phyloP scores from a whole-genome alignment of 768 basidiomycete species.

The Russula griseocarnosa region DNA sequence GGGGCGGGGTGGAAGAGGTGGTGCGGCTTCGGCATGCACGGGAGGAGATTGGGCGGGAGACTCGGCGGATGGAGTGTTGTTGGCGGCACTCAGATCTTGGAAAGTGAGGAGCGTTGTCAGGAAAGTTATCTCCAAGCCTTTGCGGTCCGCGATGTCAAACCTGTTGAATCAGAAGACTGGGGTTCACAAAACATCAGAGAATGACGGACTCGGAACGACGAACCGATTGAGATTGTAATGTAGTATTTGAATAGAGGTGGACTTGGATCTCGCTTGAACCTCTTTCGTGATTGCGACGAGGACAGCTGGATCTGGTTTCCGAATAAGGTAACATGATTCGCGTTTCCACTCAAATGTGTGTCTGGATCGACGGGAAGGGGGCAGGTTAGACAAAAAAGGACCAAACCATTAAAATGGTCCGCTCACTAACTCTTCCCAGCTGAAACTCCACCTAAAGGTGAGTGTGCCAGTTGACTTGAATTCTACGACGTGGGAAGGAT shows the following conservation, averaged over 20 bases:
- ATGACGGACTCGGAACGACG: background rate
- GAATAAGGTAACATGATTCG: slow-evolving; percentile 76
- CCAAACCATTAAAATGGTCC: background rate
- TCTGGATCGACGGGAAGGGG: slow-evolving; percentile 36
- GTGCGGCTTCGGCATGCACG: slow-evolving; percentile 16
- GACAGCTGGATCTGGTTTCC: slow-evolving; percentile 85
- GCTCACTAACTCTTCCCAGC: slow-evolving; percentile 72
- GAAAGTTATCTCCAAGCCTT: slow-evolving; percentile 80
- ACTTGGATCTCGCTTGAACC: slow-evolving; percentile 59
- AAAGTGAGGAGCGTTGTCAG: slow-evolving; percentile 74
- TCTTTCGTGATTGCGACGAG: slow-evolving; percentile 81
- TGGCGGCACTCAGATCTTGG: slow-evolving; percentile 60
- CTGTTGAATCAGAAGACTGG: slow-evolving; percentile 36
- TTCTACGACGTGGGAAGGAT: slow-evolving; percentile 66
- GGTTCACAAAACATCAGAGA: background rate
- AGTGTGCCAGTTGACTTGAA: slow-evolving; percentile 71
- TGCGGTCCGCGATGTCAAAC: slow-evolving; percentile 81
- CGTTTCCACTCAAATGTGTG: slow-evolving; percentile 85
- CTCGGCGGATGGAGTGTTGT: slow-evolving; percentile 37
- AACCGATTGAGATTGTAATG: slow-evolving; percentile 84
- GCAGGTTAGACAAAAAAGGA: slow-evolving; percentile 2
- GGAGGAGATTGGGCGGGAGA: slow-evolving; percentile 9
- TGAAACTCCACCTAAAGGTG: slow-evolving; percentile 72
- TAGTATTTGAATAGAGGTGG: slow-evolving; percentile 65
- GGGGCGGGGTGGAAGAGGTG: slow-evolving; percentile 58